These are phyloP conservation scores for Exophiala lecanii-corni DNA, from an alignment of 2,329 filamentous ascomycete species.

Conservation along the genomic window DNA sequence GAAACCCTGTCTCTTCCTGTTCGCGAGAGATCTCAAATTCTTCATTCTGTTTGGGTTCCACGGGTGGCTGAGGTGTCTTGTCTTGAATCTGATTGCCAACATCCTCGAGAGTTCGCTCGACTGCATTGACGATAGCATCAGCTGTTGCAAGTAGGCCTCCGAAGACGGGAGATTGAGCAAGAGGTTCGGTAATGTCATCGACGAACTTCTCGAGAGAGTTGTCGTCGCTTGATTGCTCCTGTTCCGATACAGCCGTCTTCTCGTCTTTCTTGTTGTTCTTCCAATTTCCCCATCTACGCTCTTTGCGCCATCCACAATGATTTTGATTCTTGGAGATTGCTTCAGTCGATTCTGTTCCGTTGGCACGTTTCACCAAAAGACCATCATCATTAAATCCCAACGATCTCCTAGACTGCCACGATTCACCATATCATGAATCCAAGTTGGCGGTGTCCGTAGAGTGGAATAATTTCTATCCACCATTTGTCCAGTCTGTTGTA, in stretches of 20 bases:
- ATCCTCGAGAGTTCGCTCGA: conserved; percentile 9
- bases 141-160: conserved; percentile 15
- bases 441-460: conserved; percentile 31
- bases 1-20: conserved; percentile 1
- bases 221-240: neutral
- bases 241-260: neutral
- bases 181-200: conserved; percentile 9
- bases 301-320: conserved; percentile 4
- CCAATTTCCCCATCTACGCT: conserved; percentile 9
- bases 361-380: conserved; percentile 12
- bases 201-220: conserved; percentile 9
- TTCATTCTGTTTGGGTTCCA: neutral
- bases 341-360: neutral
- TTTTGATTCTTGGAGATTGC: neutral
- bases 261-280: conserved; percentile 2
- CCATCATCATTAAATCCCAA: conserved; percentile 30
- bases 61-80: neutral
- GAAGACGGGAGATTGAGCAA: conserved; percentile 14
- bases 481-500: conserved; percentile 43
- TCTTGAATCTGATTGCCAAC: neutral
- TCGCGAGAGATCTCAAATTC: neutral
- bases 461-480: conserved; percentile 31
- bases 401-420: conserved; percentile 39
- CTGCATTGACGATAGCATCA: conserved; percentile 13
- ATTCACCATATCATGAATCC: conserved; percentile 38